These are phyloP conservation scores for Talaromyces sp. DNA, from an alignment of 2,329 filamentous ascomycete species.

Conservation along the genomic window DNA sequence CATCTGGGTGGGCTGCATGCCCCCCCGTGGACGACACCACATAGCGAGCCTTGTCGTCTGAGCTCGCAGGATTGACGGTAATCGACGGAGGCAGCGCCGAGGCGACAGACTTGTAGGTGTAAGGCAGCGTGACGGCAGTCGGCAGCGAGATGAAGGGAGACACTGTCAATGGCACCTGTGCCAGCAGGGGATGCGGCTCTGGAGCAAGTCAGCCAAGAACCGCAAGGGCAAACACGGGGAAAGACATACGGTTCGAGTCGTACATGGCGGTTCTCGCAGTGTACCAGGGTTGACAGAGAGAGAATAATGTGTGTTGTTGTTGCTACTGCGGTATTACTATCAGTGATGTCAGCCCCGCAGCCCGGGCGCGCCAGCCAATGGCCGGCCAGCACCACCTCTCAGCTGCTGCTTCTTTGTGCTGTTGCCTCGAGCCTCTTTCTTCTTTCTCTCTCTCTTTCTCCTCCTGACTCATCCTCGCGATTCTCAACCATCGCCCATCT, in stretches of 20 bases:
- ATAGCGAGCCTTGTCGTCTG: constrained; percentile 57
- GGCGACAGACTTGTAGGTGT: constrained; percentile 88
- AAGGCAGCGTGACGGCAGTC: constrained; percentile 83
- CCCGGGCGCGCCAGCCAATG: not conserved
- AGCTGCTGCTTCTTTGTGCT: not conserved
- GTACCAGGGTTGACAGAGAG: not conserved
- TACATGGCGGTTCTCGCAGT: constrained; percentile 30
- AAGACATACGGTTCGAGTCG: constrained; percentile 39
- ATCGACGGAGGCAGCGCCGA: constrained; percentile 76
- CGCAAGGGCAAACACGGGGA: not conserved
- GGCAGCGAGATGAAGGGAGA: constrained; percentile 92
- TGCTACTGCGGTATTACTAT: not conserved
- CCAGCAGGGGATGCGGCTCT: constrained; percentile 81
- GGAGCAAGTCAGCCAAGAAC: constrained; percentile 5
- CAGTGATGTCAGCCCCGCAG: not conserved
- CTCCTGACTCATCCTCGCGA: not conserved
- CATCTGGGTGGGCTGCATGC: constrained; percentile 78
- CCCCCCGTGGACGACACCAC: constrained; percentile 74
- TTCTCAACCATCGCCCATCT: not conserved
- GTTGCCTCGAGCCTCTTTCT: not conserved
- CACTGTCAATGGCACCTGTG: constrained; percentile 88
- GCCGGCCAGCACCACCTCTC: not conserved
- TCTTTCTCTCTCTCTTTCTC: not conserved
- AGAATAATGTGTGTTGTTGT: too few species aligned
- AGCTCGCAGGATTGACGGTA: constrained; percentile 47